A percentile compares a stretch with the other conserved stretches of the same genome.
These are phyloP conservation scores for Physcomitrellopsis africana DNA, from an alignment of 225 moss, liverwort and hornwort species.

Conservation along the genomic window DNA sequence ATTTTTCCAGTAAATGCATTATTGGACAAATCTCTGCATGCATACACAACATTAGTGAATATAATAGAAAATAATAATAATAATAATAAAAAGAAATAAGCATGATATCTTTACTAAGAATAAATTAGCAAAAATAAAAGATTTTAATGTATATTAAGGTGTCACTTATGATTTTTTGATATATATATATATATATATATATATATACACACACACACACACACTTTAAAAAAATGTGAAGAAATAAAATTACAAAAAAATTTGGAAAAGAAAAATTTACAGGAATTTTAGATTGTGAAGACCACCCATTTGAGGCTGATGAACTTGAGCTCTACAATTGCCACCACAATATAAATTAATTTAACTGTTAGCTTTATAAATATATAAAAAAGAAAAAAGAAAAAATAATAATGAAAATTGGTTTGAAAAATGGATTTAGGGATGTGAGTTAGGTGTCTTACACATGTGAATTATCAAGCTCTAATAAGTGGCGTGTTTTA, in stretches of 20 bases:
- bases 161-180: too few species aligned
- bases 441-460: too few species aligned
- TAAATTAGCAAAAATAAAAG: not conserved
- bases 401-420: too few species aligned
- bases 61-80: not conserved
- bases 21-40: constrained; percentile 49
- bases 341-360: not conserved
- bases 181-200: too few species aligned
- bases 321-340: constrained; percentile 14
- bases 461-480: not conserved
- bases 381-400: not conserved
- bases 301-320: constrained; percentile 13
- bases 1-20: constrained; percentile 51
- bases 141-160: not conserved
- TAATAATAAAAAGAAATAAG: not conserved
- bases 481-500: constrained; percentile 26
- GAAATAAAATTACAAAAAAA: not conserved
- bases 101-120: fast-evolving
- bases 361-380: not conserved
- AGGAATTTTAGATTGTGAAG: constrained; percentile 47
- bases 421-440: too few species aligned
- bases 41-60: not conserved
- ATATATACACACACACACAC: too few species aligned
- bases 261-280: constrained; percentile 11
- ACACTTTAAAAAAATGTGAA: too few species aligned